phyloP scores from a whole-genome alignment of 371 early-diverging fungal genomes.

The Rhizomucor pusillus region DNA sequence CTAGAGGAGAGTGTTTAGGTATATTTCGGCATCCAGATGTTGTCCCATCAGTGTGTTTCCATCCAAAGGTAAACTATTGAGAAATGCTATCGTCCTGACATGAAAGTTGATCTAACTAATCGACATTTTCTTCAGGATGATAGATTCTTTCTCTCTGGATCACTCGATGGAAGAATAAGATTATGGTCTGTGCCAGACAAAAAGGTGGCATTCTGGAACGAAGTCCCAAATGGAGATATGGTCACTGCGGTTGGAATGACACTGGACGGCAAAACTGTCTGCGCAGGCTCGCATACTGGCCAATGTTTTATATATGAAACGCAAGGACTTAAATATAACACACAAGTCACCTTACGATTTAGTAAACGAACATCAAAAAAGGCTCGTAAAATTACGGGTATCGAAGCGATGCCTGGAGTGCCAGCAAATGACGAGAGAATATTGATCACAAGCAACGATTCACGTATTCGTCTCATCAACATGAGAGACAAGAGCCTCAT shows the following conservation, averaged over 20 bases:
- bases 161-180: conserved; percentile 74
- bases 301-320: conserved; percentile 78
- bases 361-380: conserved; percentile 50
- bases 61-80: conserved; percentile 57
- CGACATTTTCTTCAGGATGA: conserved; percentile 51
- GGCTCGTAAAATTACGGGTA: conserved; percentile 75
- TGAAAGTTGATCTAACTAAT: neutral
- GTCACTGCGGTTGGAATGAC: conserved; percentile 82
- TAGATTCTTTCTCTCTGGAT: conserved; percentile 76
- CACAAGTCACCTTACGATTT: conserved; percentile 57
- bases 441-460: conserved; percentile 81
- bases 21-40: conserved; percentile 75
- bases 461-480: conserved; percentile 74
- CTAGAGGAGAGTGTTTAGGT: conserved; percentile 71
- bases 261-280: conserved; percentile 62
- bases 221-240: conserved; percentile 59
- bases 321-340: conserved; percentile 74
- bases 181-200: conserved; percentile 85
- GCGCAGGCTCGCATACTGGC: conserved; percentile 79
- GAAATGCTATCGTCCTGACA: no score
- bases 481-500: conserved; percentile 71
- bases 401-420: conserved; percentile 60
- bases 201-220: conserved; percentile 73
- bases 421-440: conserved; percentile 51
- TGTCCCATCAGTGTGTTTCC: conserved; percentile 80